Percentiles rank a stretch among this genome's conserved stretches.
These are phyloP conservation scores for Fonsecaea nubica DNA, from an alignment of 2,329 filamentous ascomycete species.

Conservation along the genomic window DNA sequence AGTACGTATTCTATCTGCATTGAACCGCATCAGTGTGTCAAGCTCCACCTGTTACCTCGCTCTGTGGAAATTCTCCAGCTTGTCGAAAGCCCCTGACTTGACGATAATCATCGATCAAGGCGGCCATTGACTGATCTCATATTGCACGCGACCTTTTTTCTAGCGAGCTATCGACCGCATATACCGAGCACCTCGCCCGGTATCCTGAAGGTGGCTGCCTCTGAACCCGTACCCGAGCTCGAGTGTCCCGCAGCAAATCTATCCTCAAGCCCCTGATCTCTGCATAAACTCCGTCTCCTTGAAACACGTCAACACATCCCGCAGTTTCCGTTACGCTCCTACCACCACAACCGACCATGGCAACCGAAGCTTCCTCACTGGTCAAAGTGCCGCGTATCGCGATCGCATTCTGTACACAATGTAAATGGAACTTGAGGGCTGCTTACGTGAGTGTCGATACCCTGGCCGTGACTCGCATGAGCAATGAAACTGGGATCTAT, in stretches of 20 bases:
- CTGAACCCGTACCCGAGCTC: background rate
- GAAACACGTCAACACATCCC: background rate
- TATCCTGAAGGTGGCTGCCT: background rate
- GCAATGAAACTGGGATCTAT: background rate
- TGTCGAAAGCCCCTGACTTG: background rate
- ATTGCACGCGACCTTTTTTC: background rate
- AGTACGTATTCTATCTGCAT: background rate
- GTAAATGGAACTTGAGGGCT: conserved; percentile 86
- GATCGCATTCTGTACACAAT: conserved; percentile 94
- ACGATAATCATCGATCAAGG: background rate
- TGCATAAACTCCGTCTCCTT: conserved; percentile 6
- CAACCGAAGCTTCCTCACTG: conserved; percentile 22
- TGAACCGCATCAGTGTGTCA: background rate
- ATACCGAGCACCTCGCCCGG: background rate
- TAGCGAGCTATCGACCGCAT: background rate
- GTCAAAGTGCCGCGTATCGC: conserved; percentile 71
- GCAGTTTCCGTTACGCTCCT: background rate
- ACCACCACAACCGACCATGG: conserved; percentile 1
- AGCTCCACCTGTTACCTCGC: background rate
- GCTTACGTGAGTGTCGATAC: conserved; percentile 72
- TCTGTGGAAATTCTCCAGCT: background rate
- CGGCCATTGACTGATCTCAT: background rate
- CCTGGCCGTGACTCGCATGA: background rate
- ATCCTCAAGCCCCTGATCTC: conserved; percentile 1
- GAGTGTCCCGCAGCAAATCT: background rate